phyloP scores from a whole-genome alignment of 768 basidiomycete genomes.

The Neoboletus magnificus region DNA sequence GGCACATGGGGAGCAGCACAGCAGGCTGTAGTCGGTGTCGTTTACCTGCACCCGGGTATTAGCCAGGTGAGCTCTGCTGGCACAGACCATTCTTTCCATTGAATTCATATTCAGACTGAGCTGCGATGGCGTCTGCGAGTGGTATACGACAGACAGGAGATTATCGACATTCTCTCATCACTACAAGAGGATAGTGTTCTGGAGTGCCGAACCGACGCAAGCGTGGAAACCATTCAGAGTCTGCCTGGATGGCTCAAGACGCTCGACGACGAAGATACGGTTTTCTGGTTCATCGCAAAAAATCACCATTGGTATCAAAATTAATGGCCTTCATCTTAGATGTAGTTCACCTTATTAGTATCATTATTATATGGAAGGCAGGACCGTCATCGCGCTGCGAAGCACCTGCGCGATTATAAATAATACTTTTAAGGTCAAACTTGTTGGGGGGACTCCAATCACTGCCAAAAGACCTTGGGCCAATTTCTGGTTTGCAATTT shows the following conservation, averaged over 20 bases:
- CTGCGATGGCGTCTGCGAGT: conserved; percentile 67
- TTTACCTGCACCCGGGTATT: conserved; percentile 72
- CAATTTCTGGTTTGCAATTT: too few species aligned
- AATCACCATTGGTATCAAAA: conserved; percentile 66
- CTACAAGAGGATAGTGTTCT: conserved; percentile 54
- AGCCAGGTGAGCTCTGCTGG: conserved; percentile 50
- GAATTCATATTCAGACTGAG: conserved; percentile 47
- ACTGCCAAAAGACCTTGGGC: too few species aligned
- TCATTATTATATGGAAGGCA: too few species aligned
- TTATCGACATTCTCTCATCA: conserved; percentile 56
- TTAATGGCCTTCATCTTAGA: conserved; percentile 19
- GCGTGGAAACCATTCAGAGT: conserved; percentile 3
- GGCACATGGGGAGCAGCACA: conserved; percentile 73
- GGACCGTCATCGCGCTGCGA: too few species aligned
- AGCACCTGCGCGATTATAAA: too few species aligned
- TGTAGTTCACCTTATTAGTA: conserved; percentile 2
- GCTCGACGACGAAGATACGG: conserved; percentile 48
- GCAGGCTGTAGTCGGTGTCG: conserved; percentile 60
- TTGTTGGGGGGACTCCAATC: too few species aligned
- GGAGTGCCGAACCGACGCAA: conserved; percentile 17
- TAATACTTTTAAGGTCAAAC: too few species aligned
- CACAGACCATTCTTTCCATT: conserved; percentile 3
- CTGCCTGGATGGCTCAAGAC: conserved; percentile 31
- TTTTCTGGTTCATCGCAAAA: conserved; percentile 57
- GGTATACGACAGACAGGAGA: conserved; percentile 74